A percentile compares a stretch with the other conserved stretches of the same genome.
Evolutionary conservation across 2,329 filamentous ascomycete species (phyloP).

Genomic region (Talaromyces rugulosus): DNA sequence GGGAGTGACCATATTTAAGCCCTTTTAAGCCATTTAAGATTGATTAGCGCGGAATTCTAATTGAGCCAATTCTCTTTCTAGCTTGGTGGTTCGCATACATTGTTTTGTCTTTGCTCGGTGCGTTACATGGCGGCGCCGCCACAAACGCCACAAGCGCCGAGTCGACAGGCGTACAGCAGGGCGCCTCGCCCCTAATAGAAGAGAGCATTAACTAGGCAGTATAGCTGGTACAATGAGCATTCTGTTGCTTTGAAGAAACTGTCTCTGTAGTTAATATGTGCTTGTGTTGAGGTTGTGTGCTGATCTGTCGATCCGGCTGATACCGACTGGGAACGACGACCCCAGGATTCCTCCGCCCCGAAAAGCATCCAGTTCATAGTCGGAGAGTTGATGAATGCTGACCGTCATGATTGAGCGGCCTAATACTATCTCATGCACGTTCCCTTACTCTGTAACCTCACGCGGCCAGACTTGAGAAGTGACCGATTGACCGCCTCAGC

Average conservation of each 20-base stretch:
- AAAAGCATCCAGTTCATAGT: background rate
- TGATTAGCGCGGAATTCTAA: background rate
- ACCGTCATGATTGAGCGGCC: background rate
- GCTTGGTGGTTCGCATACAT: background rate
- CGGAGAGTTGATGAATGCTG: background rate
- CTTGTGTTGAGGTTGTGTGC: background rate
- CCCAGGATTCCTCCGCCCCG: background rate
- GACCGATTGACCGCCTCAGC: background rate
- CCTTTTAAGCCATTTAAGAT: background rate
- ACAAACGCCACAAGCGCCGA: background rate
- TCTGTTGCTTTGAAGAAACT: background rate
- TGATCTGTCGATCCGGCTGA: background rate
- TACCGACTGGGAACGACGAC: background rate
- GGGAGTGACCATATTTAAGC: background rate
- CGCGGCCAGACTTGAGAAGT: background rate
- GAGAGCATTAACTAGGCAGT: background rate
- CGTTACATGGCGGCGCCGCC: conserved; percentile 1
- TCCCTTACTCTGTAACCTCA: background rate
- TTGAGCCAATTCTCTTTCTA: background rate
- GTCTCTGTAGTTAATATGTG: background rate
- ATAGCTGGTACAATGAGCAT: background rate
- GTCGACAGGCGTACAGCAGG: background rate
- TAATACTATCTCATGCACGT: background rate
- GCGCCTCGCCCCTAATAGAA: background rate
- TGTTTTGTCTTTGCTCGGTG: background rate